Evolutionary conservation across 106 monocot genomes (phyloP).

Genomic region (Dendrobium huoshanense): DNA sequence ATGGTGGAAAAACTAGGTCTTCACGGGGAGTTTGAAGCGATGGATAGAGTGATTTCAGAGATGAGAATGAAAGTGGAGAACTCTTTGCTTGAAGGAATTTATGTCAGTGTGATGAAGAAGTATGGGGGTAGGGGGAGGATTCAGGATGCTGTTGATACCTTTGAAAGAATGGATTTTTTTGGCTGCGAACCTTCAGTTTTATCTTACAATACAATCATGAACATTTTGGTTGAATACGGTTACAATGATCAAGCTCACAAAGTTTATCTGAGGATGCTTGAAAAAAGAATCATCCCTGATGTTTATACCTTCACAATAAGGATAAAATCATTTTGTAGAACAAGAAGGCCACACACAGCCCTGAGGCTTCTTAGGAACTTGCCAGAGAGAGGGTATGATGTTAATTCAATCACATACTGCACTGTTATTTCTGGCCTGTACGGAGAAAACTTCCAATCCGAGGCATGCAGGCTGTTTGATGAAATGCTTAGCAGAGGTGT

Average conservation of each 20-base stretch:
- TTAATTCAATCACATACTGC: constrained; percentile 50
- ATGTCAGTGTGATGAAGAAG: constrained; percentile 50
- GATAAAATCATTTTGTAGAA: constrained; percentile 82
- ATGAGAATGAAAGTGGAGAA: constrained; percentile 44
- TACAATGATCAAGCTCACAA: constrained; percentile 83
- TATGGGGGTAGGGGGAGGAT: constrained; percentile 53
- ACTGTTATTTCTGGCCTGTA: constrained; percentile 58
- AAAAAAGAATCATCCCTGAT: constrained; percentile 51
- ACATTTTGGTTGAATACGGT: constrained; percentile 59
- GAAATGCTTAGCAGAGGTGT: constrained; percentile 58
- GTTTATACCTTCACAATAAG: constrained; percentile 67
- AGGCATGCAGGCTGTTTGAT: constrained; percentile 59
- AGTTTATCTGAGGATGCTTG: constrained; percentile 86
- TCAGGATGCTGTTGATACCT: constrained; percentile 63
- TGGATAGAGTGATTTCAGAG: constrained; percentile 58
- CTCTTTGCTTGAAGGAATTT: constrained; percentile 41
- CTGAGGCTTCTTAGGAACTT: constrained; percentile 70
- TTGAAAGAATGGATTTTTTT: constrained; percentile 90
- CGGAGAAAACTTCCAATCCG: constrained; percentile 21
- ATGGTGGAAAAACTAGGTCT: constrained; percentile 62
- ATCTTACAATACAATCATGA: constrained; percentile 89
- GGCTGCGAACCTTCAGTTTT: constrained; percentile 53
- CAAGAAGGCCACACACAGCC: constrained; percentile 57
- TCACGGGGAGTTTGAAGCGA: constrained; percentile 54
- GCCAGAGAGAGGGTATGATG: constrained; percentile 53